Conservation (phyloP, 805 yeast genomes). For the Vanderwaltozyma tropicalis region DNA sequence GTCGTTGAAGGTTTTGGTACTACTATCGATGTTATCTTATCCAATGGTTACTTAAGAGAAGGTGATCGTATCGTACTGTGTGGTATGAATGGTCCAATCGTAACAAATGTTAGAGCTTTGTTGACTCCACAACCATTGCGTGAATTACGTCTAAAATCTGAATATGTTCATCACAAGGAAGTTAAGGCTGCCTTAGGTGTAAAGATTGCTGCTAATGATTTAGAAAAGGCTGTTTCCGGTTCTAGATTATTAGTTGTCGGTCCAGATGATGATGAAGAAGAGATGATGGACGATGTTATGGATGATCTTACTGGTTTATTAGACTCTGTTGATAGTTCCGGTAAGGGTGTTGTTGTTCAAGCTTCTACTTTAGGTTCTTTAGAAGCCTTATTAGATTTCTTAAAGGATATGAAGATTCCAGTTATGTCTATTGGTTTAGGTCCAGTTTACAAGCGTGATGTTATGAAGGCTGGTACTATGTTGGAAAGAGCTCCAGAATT, state of each 20-base stretch:
- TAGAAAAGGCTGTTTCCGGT: slow-evolving; percentile 98
- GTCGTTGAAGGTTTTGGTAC: slow-evolving; percentile 98
- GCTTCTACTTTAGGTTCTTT: slow-evolving; percentile 97
- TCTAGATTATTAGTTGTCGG: slow-evolving; percentile 91
- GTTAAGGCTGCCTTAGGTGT: slow-evolving; percentile 99
- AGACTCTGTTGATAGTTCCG: slow-evolving; percentile 89
- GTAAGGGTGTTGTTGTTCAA: slow-evolving; percentile 96
- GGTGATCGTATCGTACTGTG: slow-evolving; percentile 94
- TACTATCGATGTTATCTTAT: slow-evolving; percentile 92
- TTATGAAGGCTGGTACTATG: slow-evolving; percentile 95
- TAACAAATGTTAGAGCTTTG: slow-evolving; percentile 89
- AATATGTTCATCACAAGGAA: slow-evolving; percentile 90
- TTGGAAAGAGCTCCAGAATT: slow-evolving; percentile 89
- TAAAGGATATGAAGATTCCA: slow-evolving; percentile 97
- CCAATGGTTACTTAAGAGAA: slow-evolving; percentile 91
- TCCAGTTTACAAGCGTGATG: slow-evolving; percentile 96
- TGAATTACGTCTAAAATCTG: slow-evolving; percentile 94
- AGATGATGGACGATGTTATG: slow-evolving; percentile 95
- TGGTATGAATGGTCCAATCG: slow-evolving; percentile 98
- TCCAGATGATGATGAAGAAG: slow-evolving; percentile 96
- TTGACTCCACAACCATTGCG: slow-evolving; percentile 96
- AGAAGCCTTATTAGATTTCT: slow-evolving; percentile 93
- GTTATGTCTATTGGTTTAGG: slow-evolving; percentile 98
- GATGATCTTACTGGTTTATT: slow-evolving; percentile 91
- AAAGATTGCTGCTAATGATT: slow-evolving; percentile 93